Percentiles rank a stretch among this genome's conserved stretches.
These are phyloP conservation scores for Chloris gayana DNA, from an alignment of 176 grass and related monocot species.

Conservation along the genomic window DNA sequence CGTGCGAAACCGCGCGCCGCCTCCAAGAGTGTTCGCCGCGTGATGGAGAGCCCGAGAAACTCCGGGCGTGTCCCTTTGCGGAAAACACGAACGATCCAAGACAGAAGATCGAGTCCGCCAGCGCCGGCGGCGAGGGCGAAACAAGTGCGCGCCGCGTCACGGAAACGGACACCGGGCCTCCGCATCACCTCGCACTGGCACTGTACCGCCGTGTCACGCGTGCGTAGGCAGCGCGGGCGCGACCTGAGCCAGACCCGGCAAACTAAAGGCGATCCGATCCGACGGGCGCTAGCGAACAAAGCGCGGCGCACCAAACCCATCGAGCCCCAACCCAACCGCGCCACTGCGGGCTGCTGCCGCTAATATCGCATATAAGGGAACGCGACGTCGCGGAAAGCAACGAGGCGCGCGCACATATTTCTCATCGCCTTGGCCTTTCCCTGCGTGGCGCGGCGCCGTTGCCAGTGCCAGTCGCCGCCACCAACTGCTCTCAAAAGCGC, in stretches of 20 bases:
- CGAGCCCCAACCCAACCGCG: neutral
- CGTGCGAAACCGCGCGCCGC: neutral
- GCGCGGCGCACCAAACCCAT: conserved; percentile 19
- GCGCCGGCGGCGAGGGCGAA: neutral
- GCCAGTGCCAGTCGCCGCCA: neutral
- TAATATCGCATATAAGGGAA: neutral
- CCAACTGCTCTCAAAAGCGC: neutral
- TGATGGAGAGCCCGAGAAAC: neutral
- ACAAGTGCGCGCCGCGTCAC: neutral
- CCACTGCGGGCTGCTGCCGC: neutral
- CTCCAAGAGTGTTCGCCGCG: neutral
- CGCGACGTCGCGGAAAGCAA: neutral
- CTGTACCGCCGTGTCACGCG: neutral
- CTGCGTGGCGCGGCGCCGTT: neutral
- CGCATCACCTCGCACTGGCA: neutral
- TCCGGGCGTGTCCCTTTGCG: neutral
- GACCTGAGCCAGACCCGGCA: neutral
- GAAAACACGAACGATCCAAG: neutral
- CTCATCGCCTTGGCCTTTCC: neutral
- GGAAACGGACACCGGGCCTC: neutral
- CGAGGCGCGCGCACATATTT: neutral
- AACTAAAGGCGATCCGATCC: neutral
- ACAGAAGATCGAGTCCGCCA: neutral
- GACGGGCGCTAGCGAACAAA: conserved; percentile 7
- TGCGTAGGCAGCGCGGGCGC: neutral